Conservation (phyloP, 345 rosid species). For the Eucalyptus brandiana region DNA sequence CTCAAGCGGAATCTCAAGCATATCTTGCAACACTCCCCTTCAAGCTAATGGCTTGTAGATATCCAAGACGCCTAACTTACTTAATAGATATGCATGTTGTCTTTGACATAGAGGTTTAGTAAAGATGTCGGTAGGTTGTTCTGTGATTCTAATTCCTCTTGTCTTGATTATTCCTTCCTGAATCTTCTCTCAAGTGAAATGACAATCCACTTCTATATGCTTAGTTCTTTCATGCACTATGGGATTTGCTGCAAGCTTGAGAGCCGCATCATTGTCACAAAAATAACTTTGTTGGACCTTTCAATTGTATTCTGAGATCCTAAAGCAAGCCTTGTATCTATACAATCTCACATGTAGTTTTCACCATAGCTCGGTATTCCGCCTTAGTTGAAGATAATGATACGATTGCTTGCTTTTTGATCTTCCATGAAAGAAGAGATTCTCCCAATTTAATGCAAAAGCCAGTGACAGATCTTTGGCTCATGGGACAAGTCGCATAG, state of each 20-base stretch:
- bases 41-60: rapidly evolving
- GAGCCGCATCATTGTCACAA: not conserved
- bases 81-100: not conserved
- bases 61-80: not conserved
- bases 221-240: not conserved
- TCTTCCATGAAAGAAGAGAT: not conserved
- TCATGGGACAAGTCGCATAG: not conserved
- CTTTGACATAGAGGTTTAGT: not conserved
- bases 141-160: not conserved
- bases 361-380: rapidly evolving
- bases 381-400: not conserved
- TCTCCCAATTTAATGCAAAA: not conserved
- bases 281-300: not conserved
- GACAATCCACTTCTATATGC: not conserved
- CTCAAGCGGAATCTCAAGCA: rapidly evolving
- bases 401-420: not conserved
- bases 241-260: not conserved
- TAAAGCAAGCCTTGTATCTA: not conserved
- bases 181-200: not conserved
- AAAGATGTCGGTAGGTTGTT: not conserved
- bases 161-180: not conserved
- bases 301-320: not conserved
- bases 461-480: rapidly evolving
- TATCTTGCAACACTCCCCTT: no score
- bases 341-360: not conserved